Evolutionary conservation across 768 basidiomycete species (phyloP).

Genomic region (Clathrus columnatus): DNA sequence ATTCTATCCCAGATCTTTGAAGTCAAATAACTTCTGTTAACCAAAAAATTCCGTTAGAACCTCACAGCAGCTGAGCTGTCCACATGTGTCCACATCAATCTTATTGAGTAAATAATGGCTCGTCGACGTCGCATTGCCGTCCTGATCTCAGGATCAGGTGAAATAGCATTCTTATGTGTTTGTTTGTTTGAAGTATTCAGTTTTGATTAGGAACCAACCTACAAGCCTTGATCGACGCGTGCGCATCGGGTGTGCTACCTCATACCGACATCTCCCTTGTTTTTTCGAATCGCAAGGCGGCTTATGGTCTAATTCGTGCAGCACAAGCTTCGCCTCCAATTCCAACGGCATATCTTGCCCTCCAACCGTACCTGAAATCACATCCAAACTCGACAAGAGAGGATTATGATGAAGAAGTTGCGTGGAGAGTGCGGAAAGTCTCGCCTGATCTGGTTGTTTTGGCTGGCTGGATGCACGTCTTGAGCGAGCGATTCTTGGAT

Average conservation of each 20-base stretch:
- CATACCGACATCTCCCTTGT: constrained; percentile 68
- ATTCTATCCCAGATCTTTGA: too few relatives aligned
- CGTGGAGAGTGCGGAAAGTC: constrained; percentile 50
- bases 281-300: constrained; percentile 85
- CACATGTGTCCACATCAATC: background rate
- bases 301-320: constrained; percentile 84
- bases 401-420: constrained; percentile 83
- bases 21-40: too few relatives aligned
- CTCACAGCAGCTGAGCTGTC: too few relatives aligned
- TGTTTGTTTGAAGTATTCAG: background rate
- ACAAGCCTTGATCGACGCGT: constrained; percentile 90
- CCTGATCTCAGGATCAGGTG: constrained; percentile 62
- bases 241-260: constrained; percentile 64
- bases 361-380: constrained; percentile 74
- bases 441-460: constrained; percentile 82
- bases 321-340: constrained; percentile 62
- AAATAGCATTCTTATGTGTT: constrained; percentile 8
- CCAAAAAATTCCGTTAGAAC: too few relatives aligned
- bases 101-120: background rate
- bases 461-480: constrained; percentile 99
- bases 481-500: constrained; percentile 74
- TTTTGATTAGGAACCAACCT: constrained; percentile 74
- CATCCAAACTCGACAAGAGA: constrained; percentile 64
- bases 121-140: constrained; percentile 35
- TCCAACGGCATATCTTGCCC: constrained; percentile 70